These are phyloP conservation scores for Abrus pulchellus DNA, from an alignment of 306 rosid species.

Conservation along the genomic window DNA sequence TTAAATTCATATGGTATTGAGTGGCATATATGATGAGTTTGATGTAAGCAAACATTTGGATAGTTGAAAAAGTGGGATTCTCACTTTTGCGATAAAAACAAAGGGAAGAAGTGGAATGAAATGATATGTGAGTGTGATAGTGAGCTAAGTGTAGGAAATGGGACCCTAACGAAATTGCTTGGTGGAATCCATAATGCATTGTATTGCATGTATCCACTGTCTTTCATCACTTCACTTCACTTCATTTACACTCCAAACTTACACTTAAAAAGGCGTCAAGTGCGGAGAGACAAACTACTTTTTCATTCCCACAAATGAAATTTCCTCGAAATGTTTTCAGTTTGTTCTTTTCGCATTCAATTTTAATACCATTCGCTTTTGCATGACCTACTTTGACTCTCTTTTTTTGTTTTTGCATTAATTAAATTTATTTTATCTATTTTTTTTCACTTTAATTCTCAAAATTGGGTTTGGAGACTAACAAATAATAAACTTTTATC, in stretches of 20 bases:
- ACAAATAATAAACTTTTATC: too few relatives aligned
- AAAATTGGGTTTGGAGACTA: too few relatives aligned
- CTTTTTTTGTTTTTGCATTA: too few relatives aligned
- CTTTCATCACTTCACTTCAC: not conserved
- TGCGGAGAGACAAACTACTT: too few relatives aligned
- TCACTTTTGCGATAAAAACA: not conserved
- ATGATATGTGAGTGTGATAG: not conserved
- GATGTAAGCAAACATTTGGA: too few relatives aligned
- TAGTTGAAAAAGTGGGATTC: not conserved
- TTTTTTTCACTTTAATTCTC: too few relatives aligned
- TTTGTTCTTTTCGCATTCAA: constrained; percentile 5
- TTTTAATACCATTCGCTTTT: too few relatives aligned
- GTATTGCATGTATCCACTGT: not conserved
- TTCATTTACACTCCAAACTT: constrained; percentile 24
- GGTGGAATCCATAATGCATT: constrained; percentile 37
- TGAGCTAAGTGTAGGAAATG: constrained; percentile 33
- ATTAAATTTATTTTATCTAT: too few relatives aligned
- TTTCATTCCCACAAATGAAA: constrained; percentile 41
- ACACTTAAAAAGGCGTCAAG: not conserved
- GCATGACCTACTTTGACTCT: too few relatives aligned
- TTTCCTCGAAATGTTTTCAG: constrained; percentile 45
- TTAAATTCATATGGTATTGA: too few relatives aligned
- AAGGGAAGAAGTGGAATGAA: not conserved
- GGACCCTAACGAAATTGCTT: constrained; percentile 54
- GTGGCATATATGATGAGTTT: too few relatives aligned